Base-by-base conservation (phyloP, 1,139 yeast species). In the Zygosaccharomyces sapae region DNA sequence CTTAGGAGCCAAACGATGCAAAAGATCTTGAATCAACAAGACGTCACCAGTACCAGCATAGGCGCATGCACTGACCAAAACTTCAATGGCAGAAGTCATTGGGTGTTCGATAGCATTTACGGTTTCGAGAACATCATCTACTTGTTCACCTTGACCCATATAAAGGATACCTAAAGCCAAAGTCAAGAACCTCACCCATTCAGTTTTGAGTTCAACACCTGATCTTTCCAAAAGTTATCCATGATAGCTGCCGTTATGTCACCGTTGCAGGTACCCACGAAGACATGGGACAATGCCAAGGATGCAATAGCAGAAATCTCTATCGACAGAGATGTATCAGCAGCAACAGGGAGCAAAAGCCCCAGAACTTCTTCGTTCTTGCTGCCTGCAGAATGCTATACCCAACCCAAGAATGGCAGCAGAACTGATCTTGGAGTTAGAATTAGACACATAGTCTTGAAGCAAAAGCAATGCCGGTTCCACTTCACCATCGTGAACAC, bases 1-100 rank as follows among this genome's bases (percentile, higher is more conserved):
- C 50, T 75, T 76, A 39, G 84, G 80, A 3, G 95, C 84, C 62
- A 96, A 81, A 77, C 89, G 87, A 62, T 88, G 95, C 59, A 92
- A 77, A 62, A 92, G 75, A 33, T 88, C 80, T 72, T 92, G 99
- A 54, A 92, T 86, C 70, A 90, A 95, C 56, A 94, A 77, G 35
- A 92, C 99, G 66, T 92, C 94, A 59, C 98, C 99, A 38, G 97
- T 88, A 55, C 98, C 99, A 13, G 97, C 95, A 70, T 86, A 90
- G 5, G 97, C 95, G 72, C 97, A 87, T 46, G 90, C 86, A 55
- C 86, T 89, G 29, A 94, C 92, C 64, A 92, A 75, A 5, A 90
- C 95, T 68, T 87, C 94, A 62, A 90, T 80, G 38, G 95, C 86
- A 57, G 87, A 83, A 36, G 94, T 83, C 62, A 92, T 85, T 43